Evolutionary conservation across 1,139 yeast species (phyloP).

Genomic region (Entelexis sorbosivorans): DNA sequence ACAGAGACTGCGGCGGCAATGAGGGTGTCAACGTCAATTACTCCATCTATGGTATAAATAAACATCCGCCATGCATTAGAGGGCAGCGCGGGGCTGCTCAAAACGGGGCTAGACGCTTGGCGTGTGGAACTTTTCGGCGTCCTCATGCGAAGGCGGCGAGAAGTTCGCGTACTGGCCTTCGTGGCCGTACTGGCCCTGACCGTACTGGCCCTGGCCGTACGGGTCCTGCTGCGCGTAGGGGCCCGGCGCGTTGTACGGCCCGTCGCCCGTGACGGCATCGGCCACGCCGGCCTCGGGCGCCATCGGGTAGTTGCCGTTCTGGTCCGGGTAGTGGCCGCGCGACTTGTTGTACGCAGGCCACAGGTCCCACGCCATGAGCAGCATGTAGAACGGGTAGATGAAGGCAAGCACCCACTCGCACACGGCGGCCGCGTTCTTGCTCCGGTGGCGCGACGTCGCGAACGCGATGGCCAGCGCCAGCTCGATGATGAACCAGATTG

Average conservation of each 20-base stretch:
- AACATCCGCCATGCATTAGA: not conserved
- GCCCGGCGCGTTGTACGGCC: not conserved
- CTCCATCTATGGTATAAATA: not conserved
- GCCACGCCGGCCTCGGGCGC: constrained; percentile 4
- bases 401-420: constrained; percentile 81
- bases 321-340: constrained; percentile 21
- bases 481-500: constrained; percentile 59
- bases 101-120: not conserved
- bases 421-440: constrained; percentile 42
- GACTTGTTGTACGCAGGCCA: constrained; percentile 44
- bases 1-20: not conserved
- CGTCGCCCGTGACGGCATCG: not conserved
- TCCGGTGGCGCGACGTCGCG: constrained; percentile 39
- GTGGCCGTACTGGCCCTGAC: not conserved
- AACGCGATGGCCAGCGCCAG: constrained; percentile 60
- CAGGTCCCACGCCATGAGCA: constrained; percentile 60
- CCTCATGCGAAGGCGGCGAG: not conserved
- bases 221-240: not conserved
- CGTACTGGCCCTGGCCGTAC: not conserved
- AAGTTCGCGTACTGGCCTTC: not conserved
- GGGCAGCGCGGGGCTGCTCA: not conserved
- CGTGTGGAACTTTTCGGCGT: constrained; percentile 6
- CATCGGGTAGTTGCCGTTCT: constrained; percentile 14
- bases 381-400: constrained; percentile 64
- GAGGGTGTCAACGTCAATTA: not conserved